A percentile compares a stretch with the other conserved stretches of the same genome.
These are phyloP conservation scores for Meira nashicola DNA, from an alignment of 1,284 basidiomycete genomes.

Conservation along the genomic window DNA sequence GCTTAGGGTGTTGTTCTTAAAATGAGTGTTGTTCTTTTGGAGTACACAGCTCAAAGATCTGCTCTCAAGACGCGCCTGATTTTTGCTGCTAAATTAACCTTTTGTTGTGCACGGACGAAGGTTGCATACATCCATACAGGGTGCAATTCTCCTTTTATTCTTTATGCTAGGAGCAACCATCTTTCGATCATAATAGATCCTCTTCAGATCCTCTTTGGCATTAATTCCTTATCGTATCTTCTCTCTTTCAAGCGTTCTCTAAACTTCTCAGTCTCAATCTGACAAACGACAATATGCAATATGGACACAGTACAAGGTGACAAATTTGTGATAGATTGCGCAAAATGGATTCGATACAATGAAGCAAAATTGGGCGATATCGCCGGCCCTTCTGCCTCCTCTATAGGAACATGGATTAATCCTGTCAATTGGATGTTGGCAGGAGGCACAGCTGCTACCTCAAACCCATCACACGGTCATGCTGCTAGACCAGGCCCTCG, in stretches of 20 bases:
- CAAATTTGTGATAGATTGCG: conserved; percentile 34
- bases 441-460: neutral
- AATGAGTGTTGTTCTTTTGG: no score
- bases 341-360: conserved; percentile 34
- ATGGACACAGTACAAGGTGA: conserved; percentile 37
- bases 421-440: neutral
- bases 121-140: conserved; percentile 99
- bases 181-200: neutral
- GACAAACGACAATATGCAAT: neutral
- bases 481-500: neutral
- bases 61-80: no score
- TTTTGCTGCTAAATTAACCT: neutral
- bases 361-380: conserved; percentile 33
- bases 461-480: neutral
- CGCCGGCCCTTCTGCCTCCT: neutral
- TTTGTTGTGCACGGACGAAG: conserved; percentile 56
- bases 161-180: conserved; percentile 51
- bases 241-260: neutral
- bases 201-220: neutral
- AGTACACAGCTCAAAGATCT: no score
- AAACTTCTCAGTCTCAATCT: neutral
- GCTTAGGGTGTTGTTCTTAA: no score
- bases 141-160: conserved; percentile 63
- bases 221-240: neutral
- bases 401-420: conserved; percentile 2